These are phyloP conservation scores for Arctium minus DNA, from an alignment of 129 eudicot genomes.

Conservation along the genomic window DNA sequence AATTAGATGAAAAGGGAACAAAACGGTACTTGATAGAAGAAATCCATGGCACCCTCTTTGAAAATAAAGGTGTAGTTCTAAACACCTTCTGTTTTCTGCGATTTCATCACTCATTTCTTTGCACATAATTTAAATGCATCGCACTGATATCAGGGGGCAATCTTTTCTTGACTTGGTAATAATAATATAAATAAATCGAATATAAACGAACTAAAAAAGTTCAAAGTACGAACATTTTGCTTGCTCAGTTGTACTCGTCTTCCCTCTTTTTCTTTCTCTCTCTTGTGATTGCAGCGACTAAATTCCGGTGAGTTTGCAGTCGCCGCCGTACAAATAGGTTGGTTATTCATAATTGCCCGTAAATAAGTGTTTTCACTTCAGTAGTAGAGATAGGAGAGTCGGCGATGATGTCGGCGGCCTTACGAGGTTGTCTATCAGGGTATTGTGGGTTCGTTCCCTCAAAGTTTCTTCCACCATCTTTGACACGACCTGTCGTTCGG, in stretches of 20 bases:
- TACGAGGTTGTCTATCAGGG: conserved; percentile 40
- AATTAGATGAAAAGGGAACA: no score
- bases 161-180: conserved; percentile 11
- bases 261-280: conserved; percentile 5
- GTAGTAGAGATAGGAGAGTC: conserved; percentile 26
- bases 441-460: conserved; percentile 18
- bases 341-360: neutral
- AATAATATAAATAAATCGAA: neutral
- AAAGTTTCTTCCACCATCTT: conserved; percentile 56
- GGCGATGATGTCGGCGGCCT: conserved; percentile 28
- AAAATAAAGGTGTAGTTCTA: no score
- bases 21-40: no score
- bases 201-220: neutral
- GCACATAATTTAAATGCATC: no score
- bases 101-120: no score
- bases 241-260: conserved; percentile 25
- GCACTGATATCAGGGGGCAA: no score
- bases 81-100: no score
- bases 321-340: no score
- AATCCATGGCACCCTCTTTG: no score
- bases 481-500: conserved; percentile 54
- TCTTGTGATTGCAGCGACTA: neutral
- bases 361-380: conserved; percentile 78
- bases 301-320: no score
- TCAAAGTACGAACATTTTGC: conserved; percentile 23